Evolutionary conservation across 257 asterid species (phyloP).

Genomic region (Solanum pinnatisectum): DNA sequence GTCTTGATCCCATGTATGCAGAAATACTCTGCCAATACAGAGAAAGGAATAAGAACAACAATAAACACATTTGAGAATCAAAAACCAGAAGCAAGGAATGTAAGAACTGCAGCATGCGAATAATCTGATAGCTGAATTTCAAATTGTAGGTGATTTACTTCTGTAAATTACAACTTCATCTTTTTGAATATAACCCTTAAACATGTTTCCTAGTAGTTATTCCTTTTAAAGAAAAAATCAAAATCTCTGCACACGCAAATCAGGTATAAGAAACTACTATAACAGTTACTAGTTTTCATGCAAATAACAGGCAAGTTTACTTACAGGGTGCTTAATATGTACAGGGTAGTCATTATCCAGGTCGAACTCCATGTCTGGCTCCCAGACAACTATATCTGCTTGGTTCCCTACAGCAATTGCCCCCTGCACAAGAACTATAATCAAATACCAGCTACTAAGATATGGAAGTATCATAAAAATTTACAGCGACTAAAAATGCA

Average conservation of each 20-base stretch:
- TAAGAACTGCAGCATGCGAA: not conserved
- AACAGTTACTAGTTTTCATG: not conserved
- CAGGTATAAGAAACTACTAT: not conserved
- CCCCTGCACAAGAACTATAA: conserved; percentile 39
- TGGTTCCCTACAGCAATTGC: conserved; percentile 50
- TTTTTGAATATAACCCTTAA: not conserved
- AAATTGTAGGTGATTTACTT: not conserved
- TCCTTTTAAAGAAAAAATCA: not conserved
- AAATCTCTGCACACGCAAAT: not conserved
- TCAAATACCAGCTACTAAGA: not conserved
- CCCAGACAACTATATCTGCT: conserved; percentile 90
- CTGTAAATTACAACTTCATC: not conserved
- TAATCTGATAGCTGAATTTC: not conserved
- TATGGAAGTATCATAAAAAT: not conserved
- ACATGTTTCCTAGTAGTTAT: not conserved
- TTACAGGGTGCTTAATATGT: conserved; percentile 65
- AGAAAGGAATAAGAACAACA: not conserved
- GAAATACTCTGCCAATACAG: conserved; percentile 55
- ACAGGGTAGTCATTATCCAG: conserved; percentile 54
- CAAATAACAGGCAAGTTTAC: not conserved
- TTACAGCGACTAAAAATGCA: not conserved
- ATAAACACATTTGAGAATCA: not conserved
- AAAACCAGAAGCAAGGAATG: not conserved
- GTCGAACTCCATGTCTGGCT: conserved; percentile 66
- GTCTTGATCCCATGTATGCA: conserved; percentile 80